These are phyloP conservation scores for Alloteropsis angusta DNA, from an alignment of 202 grass and related monocot genomes.

Conservation along the genomic window DNA sequence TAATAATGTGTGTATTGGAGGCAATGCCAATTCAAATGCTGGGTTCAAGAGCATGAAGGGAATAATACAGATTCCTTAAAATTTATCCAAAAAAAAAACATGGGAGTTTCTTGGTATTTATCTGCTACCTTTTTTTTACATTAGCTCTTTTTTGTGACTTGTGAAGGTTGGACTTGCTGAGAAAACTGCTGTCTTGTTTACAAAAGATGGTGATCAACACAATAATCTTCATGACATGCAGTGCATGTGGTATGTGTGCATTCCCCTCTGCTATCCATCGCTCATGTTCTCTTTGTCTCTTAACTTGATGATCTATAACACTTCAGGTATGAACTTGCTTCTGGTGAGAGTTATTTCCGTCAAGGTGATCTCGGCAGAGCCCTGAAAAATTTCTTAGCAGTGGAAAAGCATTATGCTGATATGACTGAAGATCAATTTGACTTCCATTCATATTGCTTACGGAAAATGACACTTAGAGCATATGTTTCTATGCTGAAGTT, in stretches of 20 bases:
- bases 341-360: constrained; percentile 89
- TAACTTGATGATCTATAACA: constrained; percentile 20
- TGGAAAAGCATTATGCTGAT: constrained; percentile 95
- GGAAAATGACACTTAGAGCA: constrained; percentile 94
- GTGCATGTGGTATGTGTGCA: constrained; percentile 77
- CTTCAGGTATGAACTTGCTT: constrained; percentile 99
- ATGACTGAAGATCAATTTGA: constrained; percentile 99
- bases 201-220: constrained; percentile 98
- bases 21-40: not conserved
- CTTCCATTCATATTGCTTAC: constrained; percentile 97
- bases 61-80: not conserved
- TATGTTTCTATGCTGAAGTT: constrained; percentile 99
- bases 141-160: constrained; percentile 11
- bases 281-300: constrained; percentile 18
- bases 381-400: constrained; percentile 89
- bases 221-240: constrained; percentile 99
- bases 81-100: not conserved
- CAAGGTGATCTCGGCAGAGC: constrained; percentile 96
- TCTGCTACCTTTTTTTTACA: not conserved
- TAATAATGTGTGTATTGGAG: not conserved
- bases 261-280: not conserved
- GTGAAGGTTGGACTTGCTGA: constrained; percentile 82
- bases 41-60: not conserved
- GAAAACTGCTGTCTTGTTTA: constrained; percentile 96
- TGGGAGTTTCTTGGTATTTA: not conserved